Percentiles rank a stretch among this genome's conserved stretches.
phyloP scores from a whole-genome alignment of 1,284 basidiomycete genomes.

The Malassezia sp. region DNA sequence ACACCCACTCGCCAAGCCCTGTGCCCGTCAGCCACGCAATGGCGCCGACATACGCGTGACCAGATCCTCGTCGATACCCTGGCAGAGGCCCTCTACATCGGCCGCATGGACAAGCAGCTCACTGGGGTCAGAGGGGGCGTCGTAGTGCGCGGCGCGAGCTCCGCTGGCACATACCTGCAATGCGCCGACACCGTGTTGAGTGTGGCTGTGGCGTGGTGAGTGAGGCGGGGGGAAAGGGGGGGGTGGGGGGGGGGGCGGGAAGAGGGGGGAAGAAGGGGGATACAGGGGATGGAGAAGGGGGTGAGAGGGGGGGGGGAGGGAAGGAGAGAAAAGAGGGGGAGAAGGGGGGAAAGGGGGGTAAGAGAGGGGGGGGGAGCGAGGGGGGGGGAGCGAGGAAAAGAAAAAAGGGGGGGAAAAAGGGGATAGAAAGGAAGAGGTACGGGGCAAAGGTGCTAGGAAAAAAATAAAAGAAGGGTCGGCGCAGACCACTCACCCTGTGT shows the following conservation, averaged over 20 bases:
- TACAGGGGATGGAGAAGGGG: no score
- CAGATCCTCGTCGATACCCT: constrained; percentile 85
- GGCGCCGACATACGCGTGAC: constrained; percentile 65
- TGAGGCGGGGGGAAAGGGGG: no score
- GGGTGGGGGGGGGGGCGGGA: no score
- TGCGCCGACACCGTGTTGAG: constrained; percentile 21
- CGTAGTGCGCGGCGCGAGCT: no score
- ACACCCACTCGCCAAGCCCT: constrained; percentile 85
- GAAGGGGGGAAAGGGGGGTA: no score
- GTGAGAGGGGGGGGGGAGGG: no score
- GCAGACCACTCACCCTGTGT: constrained; percentile 55
- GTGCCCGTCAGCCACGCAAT: not conserved
- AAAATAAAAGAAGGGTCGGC: not conserved
- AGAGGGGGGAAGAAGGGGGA: no score
- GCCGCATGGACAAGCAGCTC: constrained; percentile 95
- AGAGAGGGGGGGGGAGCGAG: no score
- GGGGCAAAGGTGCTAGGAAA: not conserved
- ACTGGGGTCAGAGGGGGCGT: constrained; percentile 72
- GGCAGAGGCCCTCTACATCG: constrained; percentile 91
- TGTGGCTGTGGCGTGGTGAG: constrained; percentile 9
- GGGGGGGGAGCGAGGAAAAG: no score
- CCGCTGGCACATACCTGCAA: constrained; percentile 15
- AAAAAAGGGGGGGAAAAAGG: not conserved
- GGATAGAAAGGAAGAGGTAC: not conserved
- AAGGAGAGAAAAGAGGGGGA: no score